Conservation (phyloP, 2,329 filamentous ascomycete species). For the Fusarium denticulatum region DNA sequence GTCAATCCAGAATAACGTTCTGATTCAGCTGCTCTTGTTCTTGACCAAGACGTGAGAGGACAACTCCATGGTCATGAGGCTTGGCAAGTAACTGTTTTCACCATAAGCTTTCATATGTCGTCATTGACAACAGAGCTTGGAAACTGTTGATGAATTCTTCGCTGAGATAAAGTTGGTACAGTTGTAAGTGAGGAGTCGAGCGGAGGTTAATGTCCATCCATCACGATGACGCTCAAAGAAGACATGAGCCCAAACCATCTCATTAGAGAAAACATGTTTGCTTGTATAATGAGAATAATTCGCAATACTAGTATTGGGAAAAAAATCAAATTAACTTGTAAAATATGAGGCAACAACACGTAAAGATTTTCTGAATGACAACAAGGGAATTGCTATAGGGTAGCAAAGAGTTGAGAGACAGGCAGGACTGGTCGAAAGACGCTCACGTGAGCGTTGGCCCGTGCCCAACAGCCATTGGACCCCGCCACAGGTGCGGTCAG, state of each 20-base stretch:
- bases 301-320: fast-evolving
- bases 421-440: too few species aligned
- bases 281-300: fast-evolving
- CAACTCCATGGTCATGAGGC: background rate
- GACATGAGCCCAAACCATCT: background rate
- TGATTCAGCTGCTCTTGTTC: background rate
- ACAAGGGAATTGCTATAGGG: background rate
- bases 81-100: background rate
- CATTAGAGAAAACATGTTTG: fast-evolving
- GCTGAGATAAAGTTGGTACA: too few species aligned
- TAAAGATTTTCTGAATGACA: background rate
- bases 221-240: background rate
- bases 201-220: fast-evolving
- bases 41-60: background rate
- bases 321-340: background rate
- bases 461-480: conserved; percentile 33
- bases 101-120: background rate
- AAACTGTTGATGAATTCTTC: background rate
- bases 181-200: too few species aligned
- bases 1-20: background rate
- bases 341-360: too few species aligned
- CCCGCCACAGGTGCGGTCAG: conserved; percentile 37
- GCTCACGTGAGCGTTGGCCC: conserved; percentile 37
- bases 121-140: background rate
- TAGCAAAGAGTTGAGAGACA: background rate